phyloP scores from a whole-genome alignment of 495 filamentous ascomycete species.

The Talaromyces ruber region DNA sequence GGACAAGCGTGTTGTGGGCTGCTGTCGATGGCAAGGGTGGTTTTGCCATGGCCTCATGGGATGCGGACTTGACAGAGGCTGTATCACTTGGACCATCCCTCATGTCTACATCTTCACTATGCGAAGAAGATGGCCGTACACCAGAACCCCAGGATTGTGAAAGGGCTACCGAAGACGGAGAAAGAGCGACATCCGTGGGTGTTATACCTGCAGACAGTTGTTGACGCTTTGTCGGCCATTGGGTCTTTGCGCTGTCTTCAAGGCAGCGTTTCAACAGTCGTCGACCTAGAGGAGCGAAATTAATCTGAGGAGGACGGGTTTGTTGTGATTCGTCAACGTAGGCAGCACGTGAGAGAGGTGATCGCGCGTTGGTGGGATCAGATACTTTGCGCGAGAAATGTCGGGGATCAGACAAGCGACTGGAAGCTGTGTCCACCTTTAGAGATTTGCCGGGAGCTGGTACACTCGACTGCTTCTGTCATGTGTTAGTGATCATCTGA shows the following conservation, averaged over 20 bases:
- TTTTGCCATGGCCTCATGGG: conserved; percentile 7
- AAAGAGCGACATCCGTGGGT: background rate
- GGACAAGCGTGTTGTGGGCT: conserved; percentile 28
- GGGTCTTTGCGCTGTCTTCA: conserved; percentile 28
- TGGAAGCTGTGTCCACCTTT: conserved; percentile 11
- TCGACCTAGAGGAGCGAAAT: conserved; percentile 30
- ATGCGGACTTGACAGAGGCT: background rate
- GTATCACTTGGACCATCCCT: conserved; percentile 13
- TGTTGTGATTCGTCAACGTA: conserved; percentile 42
- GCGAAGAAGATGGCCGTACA: conserved; percentile 6
- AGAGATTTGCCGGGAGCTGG: conserved; percentile 11
- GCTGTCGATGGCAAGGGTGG: conserved; percentile 24
- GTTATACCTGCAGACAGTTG: background rate
- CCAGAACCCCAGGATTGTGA: background rate
- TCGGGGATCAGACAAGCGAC: background rate
- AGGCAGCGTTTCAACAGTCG: conserved; percentile 37
- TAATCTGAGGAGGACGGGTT: conserved; percentile 23
- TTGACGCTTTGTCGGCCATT: conserved; percentile 13
- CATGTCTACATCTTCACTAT: conserved; percentile 27
- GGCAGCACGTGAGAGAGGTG: conserved; percentile 17
- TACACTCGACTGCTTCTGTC: conserved; percentile 2
- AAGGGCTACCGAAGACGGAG: background rate
- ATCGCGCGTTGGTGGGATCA: conserved; percentile 21
- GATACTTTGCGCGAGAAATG: conserved; percentile 24
- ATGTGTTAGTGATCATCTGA: background rate